A percentile compares a stretch with the other conserved stretches of the same genome.
Evolutionary conservation across 2,329 filamentous ascomycete species (phyloP).

Genomic region (Penicillium sp.): DNA sequence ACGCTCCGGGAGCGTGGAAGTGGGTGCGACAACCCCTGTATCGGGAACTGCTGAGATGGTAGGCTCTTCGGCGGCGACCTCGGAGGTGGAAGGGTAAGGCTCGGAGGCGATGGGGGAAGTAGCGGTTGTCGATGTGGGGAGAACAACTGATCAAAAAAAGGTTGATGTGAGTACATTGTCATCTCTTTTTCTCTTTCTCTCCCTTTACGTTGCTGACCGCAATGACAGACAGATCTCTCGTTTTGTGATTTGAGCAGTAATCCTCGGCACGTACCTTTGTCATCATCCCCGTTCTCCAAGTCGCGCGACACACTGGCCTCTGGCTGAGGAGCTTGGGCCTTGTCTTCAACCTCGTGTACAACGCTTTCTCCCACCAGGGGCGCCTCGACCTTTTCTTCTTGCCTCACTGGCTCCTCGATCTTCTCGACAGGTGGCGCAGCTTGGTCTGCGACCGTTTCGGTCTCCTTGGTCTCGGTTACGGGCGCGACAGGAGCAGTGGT

Average conservation of each 20-base stretch:
- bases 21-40: conserved; percentile 7
- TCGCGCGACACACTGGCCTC: conserved; percentile 15
- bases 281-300: conserved; percentile 14
- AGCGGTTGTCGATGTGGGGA: conserved; percentile 19
- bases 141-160: conserved; percentile 9
- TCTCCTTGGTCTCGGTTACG: conserved; percentile 10
- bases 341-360: conserved; percentile 17
- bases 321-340: conserved; percentile 15
- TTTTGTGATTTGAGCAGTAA: not conserved
- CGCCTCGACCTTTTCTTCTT: conserved; percentile 6
- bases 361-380: conserved; percentile 8
- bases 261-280: conserved; percentile 12
- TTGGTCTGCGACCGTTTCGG: conserved; percentile 6
- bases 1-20: conserved; percentile 6
- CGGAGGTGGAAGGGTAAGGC: conserved; percentile 15
- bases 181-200: too few species aligned
- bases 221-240: too few species aligned
- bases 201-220: too few species aligned
- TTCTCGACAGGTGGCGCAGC: not conserved
- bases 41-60: conserved; percentile 11
- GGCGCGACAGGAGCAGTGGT: conserved; percentile 9
- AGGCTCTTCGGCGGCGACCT: conserved; percentile 16
- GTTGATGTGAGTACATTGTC: not conserved
- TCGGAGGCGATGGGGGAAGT: conserved; percentile 15
- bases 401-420: not conserved